These are phyloP conservation scores for Pythium dissimile DNA, from an alignment of 352 stramenopile species.

Conservation along the genomic window DNA sequence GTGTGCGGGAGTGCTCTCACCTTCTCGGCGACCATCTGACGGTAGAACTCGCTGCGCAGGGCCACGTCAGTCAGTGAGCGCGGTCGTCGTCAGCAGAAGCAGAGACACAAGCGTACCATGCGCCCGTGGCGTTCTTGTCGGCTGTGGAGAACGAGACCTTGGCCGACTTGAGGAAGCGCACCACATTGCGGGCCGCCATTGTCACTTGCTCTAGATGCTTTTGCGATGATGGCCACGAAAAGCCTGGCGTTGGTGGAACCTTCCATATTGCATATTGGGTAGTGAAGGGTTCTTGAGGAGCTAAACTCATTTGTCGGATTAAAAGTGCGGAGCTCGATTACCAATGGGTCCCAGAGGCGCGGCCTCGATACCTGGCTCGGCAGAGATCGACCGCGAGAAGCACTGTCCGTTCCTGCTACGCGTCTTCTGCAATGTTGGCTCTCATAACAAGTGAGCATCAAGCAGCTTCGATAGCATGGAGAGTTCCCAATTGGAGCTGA, in stretches of 20 bases:
- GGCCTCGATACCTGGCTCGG: background rate
- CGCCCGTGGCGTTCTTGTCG: conserved; percentile 63
- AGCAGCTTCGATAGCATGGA: background rate
- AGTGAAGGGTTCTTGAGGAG: background rate
- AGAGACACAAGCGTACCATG: conserved; percentile 53
- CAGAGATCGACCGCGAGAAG: conserved; percentile 54
- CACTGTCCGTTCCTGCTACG: conserved; percentile 68
- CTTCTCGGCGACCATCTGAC: conserved; percentile 78
- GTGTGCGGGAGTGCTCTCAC: too few species aligned
- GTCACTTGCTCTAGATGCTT: conserved; percentile 1
- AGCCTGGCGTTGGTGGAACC: background rate
- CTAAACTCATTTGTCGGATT: too few species aligned
- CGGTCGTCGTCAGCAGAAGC: too few species aligned
- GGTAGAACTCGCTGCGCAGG: conserved; percentile 73
- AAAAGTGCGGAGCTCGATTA: background rate
- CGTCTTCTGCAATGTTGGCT: conserved; percentile 56
- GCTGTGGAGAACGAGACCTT: conserved; percentile 86
- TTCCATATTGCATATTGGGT: conserved; percentile 17
- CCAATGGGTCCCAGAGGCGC: background rate
- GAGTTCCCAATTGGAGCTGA: background rate
- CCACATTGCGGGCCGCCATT: conserved; percentile 81
- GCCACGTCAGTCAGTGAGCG: conserved; percentile 1
- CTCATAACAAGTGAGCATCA: conserved; percentile 43
- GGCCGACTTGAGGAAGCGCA: conserved; percentile 84
- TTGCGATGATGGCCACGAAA: conserved; percentile 13